Percentiles rank a stretch among this genome's conserved stretches.
These are phyloP conservation scores for Herpotrichia juniperi DNA, from an alignment of 2,329 filamentous ascomycete genomes.

Conservation along the genomic window DNA sequence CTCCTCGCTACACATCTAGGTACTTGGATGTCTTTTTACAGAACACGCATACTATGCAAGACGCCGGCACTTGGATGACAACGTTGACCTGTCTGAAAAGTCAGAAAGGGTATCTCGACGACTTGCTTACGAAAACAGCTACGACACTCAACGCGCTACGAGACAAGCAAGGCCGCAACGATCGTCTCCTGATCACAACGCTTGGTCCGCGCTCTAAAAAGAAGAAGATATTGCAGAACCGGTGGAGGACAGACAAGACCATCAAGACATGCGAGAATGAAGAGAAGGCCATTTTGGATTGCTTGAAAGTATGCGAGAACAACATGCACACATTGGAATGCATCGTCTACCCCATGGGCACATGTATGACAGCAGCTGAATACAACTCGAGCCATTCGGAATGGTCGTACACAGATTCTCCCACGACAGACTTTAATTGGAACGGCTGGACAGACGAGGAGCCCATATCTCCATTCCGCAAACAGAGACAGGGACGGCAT, in stretches of 20 bases:
- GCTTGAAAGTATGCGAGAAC: conserved; percentile 35
- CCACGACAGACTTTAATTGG: conserved; percentile 33
- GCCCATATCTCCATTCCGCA: conserved; percentile 25
- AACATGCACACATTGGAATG: conserved; percentile 37
- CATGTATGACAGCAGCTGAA: conserved; percentile 16
- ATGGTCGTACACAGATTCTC: conserved; percentile 22
- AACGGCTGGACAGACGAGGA: conserved; percentile 36
- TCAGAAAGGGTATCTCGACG: conserved; percentile 33
- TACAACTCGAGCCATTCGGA: conserved; percentile 18
- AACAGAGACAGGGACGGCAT: conserved; percentile 12
- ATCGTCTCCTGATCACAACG: conserved; percentile 22
- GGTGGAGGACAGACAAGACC: conserved; percentile 35
- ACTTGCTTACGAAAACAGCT: conserved; percentile 36
- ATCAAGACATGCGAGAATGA: conserved; percentile 39
- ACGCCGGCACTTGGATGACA: conserved; percentile 14
- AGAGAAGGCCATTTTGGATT: conserved; percentile 36
- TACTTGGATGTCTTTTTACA: conserved; percentile 18
- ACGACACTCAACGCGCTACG: conserved; percentile 39
- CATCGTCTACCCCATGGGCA: conserved; percentile 15
- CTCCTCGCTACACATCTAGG: conserved; percentile 7
- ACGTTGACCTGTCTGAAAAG: conserved; percentile 22
- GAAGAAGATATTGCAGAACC: conserved; percentile 37
- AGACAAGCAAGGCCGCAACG: conserved; percentile 35
- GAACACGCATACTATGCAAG: conserved; percentile 11
- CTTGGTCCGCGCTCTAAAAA: conserved; percentile 29